Percentiles rank a stretch among this genome's conserved stretches.
These are phyloP conservation scores for Amaranthus hypochondriacus DNA, from an alignment of 148 eudicot genomes.

Conservation along the genomic window DNA sequence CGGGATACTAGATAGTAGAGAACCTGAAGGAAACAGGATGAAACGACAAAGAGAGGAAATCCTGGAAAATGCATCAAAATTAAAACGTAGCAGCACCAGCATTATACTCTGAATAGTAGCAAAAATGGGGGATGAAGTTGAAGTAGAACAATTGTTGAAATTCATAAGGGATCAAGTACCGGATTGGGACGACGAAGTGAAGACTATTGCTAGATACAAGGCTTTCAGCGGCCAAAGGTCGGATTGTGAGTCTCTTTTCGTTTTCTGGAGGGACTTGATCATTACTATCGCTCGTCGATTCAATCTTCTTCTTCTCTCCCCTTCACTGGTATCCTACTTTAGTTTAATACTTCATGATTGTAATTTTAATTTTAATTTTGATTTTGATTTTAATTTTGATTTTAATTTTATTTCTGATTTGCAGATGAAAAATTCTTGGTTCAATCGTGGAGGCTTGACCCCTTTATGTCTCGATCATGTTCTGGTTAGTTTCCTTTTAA, in stretches of 20 bases:
- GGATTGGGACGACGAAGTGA: slow-evolving; percentile 75
- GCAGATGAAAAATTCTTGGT: slow-evolving; percentile 58
- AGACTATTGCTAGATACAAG: slow-evolving; percentile 57
- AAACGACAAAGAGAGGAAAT: no score
- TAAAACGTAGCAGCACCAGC: no score
- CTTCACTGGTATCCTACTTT: slow-evolving; percentile 31
- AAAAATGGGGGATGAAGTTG: not conserved
- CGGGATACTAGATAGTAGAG: no score
- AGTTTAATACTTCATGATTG: not conserved
- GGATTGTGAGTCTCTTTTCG: slow-evolving; percentile 5
- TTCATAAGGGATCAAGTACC: slow-evolving; percentile 43
- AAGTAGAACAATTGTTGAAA: slow-evolving; percentile 23
- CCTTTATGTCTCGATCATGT: slow-evolving; percentile 78
- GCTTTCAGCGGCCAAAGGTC: slow-evolving; percentile 85
- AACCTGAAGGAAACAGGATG: no score
- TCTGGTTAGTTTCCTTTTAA: slow-evolving; percentile 35
- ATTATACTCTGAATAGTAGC: no score
- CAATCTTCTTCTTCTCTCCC: slow-evolving; percentile 44
- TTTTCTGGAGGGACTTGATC: no score
- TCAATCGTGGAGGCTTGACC: slow-evolving; percentile 57
- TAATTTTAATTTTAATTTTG: not conserved
- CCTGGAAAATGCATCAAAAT: no score
- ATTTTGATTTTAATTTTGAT: not conserved
- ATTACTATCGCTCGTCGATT: slow-evolving; percentile 18
- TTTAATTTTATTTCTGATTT: not conserved